phyloP scores from a whole-genome alignment of 768 basidiomycete genomes.

The Podaxis sp. region DNA sequence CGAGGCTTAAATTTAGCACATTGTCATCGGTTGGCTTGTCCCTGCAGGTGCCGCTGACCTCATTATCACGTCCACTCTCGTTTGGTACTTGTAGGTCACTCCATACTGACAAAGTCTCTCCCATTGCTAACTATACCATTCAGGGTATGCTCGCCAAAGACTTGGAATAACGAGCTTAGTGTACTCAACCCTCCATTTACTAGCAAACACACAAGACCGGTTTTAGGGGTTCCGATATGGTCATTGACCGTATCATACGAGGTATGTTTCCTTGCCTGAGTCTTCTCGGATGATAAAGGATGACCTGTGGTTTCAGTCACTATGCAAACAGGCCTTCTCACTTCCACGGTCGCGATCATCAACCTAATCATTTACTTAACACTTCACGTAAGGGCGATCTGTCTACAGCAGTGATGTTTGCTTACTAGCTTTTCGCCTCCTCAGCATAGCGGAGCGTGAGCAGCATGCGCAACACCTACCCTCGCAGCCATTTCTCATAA shows the following conservation, averaged over 20 bases:
- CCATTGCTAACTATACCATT: background rate
- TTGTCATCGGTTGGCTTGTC: constrained; percentile 36
- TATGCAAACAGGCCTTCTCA: constrained; percentile 32
- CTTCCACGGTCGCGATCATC: constrained; percentile 26
- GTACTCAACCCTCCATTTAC: background rate
- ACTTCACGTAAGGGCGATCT: constrained; percentile 16
- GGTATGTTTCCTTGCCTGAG: constrained; percentile 17
- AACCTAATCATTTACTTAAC: constrained; percentile 29
- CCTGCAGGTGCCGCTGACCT: constrained; percentile 36
- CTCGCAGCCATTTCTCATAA: background rate
- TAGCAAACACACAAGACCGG: constrained; percentile 38
- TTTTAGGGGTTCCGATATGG: constrained; percentile 33
- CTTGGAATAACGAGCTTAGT: background rate
- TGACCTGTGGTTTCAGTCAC: constrained; percentile 22
- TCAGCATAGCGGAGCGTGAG: constrained; percentile 14
- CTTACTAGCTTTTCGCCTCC: background rate
- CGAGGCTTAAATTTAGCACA: constrained; percentile 6
- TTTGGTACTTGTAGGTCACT: constrained; percentile 34
- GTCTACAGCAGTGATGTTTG: background rate
- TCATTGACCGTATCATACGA: constrained; percentile 38
- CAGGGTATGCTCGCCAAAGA: background rate
- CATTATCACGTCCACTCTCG: constrained; percentile 37
- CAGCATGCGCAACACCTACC: background rate
- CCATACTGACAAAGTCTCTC: background rate
- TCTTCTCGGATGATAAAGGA: background rate